Percentiles rank a stretch among this genome's conserved stretches.
Evolutionary conservation across 2,329 filamentous ascomycete species (phyloP).

Genomic region (Talaromyces sp.): DNA sequence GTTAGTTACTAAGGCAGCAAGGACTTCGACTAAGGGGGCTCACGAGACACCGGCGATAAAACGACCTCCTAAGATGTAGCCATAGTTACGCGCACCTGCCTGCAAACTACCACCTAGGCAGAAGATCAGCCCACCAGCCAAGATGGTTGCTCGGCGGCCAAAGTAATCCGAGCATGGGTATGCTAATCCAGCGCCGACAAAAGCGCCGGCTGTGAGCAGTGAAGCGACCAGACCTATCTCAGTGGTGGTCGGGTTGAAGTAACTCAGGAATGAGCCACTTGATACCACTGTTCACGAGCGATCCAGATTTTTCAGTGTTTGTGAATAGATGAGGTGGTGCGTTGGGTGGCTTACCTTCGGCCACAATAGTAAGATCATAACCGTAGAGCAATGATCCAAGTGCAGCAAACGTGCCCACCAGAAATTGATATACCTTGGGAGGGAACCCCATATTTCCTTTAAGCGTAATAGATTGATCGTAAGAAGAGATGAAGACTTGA

Average conservation of each 20-base stretch:
- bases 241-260: neutral
- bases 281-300: neutral
- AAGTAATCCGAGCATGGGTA: neutral
- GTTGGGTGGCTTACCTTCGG: neutral
- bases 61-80: constrained; percentile 63
- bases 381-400: neutral
- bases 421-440: constrained; percentile 24
- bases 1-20: neutral
- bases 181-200: neutral
- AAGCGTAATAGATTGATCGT: neutral
- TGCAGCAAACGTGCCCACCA: constrained; percentile 19
- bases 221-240: neutral
- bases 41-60: neutral
- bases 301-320: neutral
- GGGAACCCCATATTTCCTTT: neutral
- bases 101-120: constrained; percentile 63
- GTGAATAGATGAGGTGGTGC: neutral
- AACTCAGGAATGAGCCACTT: neutral
- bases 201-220: constrained; percentile 2
- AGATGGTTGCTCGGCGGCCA: constrained; percentile 1
- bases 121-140: neutral
- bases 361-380: neutral
- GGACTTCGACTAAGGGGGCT: neutral
- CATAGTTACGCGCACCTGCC: constrained; percentile 59
- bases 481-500: neutral